Base-by-base conservation (phyloP, 179 eudicot genomes). In the Silene noctiflora region DNA sequence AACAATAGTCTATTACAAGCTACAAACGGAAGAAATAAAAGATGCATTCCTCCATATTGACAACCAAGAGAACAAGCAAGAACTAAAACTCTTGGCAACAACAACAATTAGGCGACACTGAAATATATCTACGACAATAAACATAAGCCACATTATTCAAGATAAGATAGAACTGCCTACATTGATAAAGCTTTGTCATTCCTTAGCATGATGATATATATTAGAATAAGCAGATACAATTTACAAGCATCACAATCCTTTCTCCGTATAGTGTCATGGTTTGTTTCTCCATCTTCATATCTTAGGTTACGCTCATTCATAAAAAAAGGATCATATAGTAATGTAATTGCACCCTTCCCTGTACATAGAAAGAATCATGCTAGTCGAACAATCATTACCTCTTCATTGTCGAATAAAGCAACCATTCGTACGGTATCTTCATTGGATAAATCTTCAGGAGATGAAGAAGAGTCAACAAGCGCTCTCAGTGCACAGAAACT, bases 401-500 rank as follows among this genome's bases (percentile, higher is more conserved):
- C 98, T 84, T 94, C 98, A 71, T 91, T 94, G 81, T 94, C 98
- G 74, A 94, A 92, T 73, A 94, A 85, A 68, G 98, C 96, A 67
- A 94, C 86, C 97, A 94, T 89, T 66, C 93, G 89, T 73, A 94
- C 80, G 76, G 93, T 88, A 76, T 84, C 80, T 85, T 92, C 98
- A 85, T 67, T 78, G 76, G 90, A 88, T 79, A 94, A 76, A 83
- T 89, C 91, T 71, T 67, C 85, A 58, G 95, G 87, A 69, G 85
- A 76, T 74, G 84, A 79, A 84, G 87, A 89, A 39, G 97, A 91
- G 84, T 92, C 98, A 78, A 92, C 71, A 82, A 94, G 93, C 82
- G 97, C 96, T 88, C 97, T 89, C 75, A 94, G 79, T 31, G 97
- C 98, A 76, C 98, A 94, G 78, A 85, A 94, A 72, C 98, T 87